Evolutionary conservation across 306 rosid species (phyloP).

Genomic region (Glycine tomentella): DNA sequence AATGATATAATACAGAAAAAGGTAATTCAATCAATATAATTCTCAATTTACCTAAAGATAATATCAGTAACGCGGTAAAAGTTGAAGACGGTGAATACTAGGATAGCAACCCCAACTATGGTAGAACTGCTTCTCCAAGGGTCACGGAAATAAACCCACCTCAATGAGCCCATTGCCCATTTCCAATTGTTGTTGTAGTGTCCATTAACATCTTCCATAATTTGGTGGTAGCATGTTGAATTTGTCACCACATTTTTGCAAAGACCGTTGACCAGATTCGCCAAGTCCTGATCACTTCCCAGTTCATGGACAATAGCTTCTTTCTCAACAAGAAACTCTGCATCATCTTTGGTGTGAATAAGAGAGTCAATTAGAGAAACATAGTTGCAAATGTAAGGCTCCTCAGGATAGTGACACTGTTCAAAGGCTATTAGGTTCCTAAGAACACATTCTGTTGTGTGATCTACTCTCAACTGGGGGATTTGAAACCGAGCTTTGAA

Average conservation of each 20-base stretch:
- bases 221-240: slow-evolving; percentile 41
- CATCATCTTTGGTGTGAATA: slow-evolving; percentile 58
- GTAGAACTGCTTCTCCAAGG: slow-evolving; percentile 68
- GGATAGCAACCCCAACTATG: slow-evolving; percentile 51
- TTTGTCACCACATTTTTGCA: slow-evolving; percentile 50
- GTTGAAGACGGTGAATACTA: slow-evolving; percentile 46
- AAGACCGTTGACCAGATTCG: slow-evolving; percentile 50
- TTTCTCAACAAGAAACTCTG: slow-evolving; percentile 57
- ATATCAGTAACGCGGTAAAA: slow-evolving; percentile 34
- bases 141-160: slow-evolving; percentile 61
- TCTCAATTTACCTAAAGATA: slow-evolving; percentile 13
- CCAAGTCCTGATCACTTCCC: slow-evolving; percentile 56
- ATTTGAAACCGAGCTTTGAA: slow-evolving; percentile 46
- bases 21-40: not conserved
- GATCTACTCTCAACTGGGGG: slow-evolving; percentile 44
- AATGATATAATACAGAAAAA: not conserved
- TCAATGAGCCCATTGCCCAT: slow-evolving; percentile 49
- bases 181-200: slow-evolving; percentile 58
- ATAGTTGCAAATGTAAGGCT: slow-evolving; percentile 60
- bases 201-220: slow-evolving; percentile 37
- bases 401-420: slow-evolving; percentile 59
- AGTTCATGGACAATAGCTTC: slow-evolving; percentile 50
- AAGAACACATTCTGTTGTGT: slow-evolving; percentile 53
- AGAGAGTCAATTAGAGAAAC: slow-evolving; percentile 53
- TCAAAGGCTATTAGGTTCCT: slow-evolving; percentile 63